These are phyloP conservation scores for Lasiodiplodia citricola DNA, from an alignment of 2,329 filamentous ascomycete genomes.

Conservation along the genomic window DNA sequence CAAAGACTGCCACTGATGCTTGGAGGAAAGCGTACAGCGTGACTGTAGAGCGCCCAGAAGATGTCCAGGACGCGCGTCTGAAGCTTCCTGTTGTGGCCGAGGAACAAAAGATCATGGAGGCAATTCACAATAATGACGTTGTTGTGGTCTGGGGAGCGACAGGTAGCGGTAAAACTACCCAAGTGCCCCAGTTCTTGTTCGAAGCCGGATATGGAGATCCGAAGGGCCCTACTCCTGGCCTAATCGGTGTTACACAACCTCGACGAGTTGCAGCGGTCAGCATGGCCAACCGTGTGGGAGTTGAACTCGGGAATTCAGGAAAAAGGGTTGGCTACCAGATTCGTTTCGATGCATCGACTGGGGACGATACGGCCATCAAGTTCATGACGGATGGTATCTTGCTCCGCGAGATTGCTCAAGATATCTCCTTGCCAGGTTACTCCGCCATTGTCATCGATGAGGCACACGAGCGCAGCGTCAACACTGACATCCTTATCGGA, in stretches of 20 bases:
- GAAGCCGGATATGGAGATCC: slow-evolving; percentile 89
- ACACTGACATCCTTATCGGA: slow-evolving; percentile 97
- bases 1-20: slow-evolving; percentile 59
- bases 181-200: slow-evolving; percentile 94
- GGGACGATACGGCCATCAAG: slow-evolving; percentile 84
- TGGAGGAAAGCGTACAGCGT: slow-evolving; percentile 79
- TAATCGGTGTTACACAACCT: slow-evolving; percentile 95
- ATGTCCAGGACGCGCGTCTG: slow-evolving; percentile 78
- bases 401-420: slow-evolving; percentile 86
- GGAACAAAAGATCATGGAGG: slow-evolving; percentile 98
- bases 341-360: slow-evolving; percentile 86
- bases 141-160: slow-evolving; percentile 94
- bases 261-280: slow-evolving; percentile 93
- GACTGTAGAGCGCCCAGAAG: slow-evolving; percentile 68
- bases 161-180: slow-evolving; percentile 96
- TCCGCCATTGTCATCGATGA: slow-evolving; percentile 95
- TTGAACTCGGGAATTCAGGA: slow-evolving; percentile 81
- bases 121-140: slow-evolving; percentile 87
- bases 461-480: slow-evolving; percentile 94
- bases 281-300: slow-evolving; percentile 89
- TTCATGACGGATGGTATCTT: slow-evolving; percentile 99
- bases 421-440: slow-evolving; percentile 87
- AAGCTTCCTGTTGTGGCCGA: slow-evolving; percentile 90
- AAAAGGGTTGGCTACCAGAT: slow-evolving; percentile 86
- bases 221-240: slow-evolving; percentile 79